phyloP scores from a whole-genome alignment of 805 yeast genomes.

The Tanozyma kutaoensis region DNA sequence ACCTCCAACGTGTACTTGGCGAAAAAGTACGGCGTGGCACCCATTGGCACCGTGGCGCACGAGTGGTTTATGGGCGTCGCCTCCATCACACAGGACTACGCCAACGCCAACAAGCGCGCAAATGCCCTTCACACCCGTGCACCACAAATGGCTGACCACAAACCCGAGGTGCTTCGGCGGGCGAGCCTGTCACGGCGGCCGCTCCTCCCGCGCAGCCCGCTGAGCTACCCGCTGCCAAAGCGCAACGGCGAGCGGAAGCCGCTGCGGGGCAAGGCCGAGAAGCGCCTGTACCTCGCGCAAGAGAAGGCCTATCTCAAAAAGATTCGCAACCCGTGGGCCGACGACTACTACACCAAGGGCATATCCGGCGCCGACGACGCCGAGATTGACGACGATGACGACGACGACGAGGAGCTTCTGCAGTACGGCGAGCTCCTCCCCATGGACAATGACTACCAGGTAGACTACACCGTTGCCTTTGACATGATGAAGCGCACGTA shows the following conservation, averaged over 20 bases:
- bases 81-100: conserved; percentile 68
- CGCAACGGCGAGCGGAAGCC: no score
- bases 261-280: no score
- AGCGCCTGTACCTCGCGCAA: conserved; percentile 40
- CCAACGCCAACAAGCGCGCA: conserved; percentile 67
- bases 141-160: no score
- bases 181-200: no score
- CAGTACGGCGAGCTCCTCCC: conserved; percentile 16
- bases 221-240: no score
- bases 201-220: no score
- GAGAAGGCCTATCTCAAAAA: conserved; percentile 54
- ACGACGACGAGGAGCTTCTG: conserved; percentile 13
- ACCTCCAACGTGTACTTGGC: conserved; percentile 89
- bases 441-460: conserved; percentile 30
- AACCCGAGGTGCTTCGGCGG: no score
- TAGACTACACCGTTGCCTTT: conserved; percentile 30
- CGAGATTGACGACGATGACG: conserved; percentile 23
- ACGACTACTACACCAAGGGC: conserved; percentile 64
- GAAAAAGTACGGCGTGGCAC: conserved; percentile 46
- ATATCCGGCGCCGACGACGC: conserved; percentile 29
- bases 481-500: conserved; percentile 18
- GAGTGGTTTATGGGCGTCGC: conserved; percentile 99
- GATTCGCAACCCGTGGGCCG: conserved; percentile 45
- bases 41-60: conserved; percentile 98
- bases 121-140: no score